Evolutionary conservation across 257 asterid species (phyloP).

Genomic region (Fraxinus anomala): DNA sequence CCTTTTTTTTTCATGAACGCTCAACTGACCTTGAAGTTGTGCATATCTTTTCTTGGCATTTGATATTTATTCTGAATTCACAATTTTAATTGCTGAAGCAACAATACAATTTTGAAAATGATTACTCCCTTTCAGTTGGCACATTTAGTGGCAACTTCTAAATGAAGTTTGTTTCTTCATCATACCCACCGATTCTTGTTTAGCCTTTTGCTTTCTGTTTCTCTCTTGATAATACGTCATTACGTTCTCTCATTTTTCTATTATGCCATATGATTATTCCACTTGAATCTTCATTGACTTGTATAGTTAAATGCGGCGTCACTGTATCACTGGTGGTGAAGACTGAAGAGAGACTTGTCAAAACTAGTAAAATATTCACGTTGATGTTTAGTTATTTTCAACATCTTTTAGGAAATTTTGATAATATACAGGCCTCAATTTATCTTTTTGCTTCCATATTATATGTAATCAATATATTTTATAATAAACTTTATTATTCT

Average conservation of each 20-base stretch:
- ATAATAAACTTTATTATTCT: not conserved
- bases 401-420: no score
- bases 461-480: not conserved
- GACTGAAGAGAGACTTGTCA: no score
- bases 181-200: not conserved
- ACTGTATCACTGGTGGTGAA: no score
- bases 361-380: no score
- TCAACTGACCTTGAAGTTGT: not conserved
- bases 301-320: no score
- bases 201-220: not conserved
- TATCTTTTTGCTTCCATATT: not conserved
- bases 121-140: not conserved
- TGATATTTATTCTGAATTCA: not conserved
- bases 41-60: not conserved
- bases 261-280: not conserved
- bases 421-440: not conserved
- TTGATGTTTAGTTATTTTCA: no score
- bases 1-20: not conserved
- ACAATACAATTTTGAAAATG: not conserved
- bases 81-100: not conserved
- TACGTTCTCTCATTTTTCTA: not conserved
- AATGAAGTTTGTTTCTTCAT: slow-evolving; percentile 2
- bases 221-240: not conserved
- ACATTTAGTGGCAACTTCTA: not conserved
- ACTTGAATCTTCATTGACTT: not conserved